These are phyloP conservation scores for Boletus rubropictus DNA, from an alignment of 768 basidiomycete genomes.

Conservation along the genomic window DNA sequence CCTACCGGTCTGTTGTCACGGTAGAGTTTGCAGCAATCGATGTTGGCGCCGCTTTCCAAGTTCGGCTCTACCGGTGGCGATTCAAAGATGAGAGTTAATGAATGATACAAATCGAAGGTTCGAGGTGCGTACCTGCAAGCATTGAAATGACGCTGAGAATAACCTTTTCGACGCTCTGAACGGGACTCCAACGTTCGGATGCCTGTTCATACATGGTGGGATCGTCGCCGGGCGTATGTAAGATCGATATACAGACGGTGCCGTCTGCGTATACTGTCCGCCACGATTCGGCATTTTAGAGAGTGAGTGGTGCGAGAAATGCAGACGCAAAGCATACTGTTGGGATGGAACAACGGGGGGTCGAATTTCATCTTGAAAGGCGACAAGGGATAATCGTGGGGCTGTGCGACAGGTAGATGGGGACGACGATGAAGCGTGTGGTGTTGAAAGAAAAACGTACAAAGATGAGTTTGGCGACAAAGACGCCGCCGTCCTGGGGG, in stretches of 20 bases:
- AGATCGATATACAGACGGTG: constrained; percentile 95
- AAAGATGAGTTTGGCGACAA: constrained; percentile 87
- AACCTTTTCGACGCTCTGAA: constrained; percentile 96
- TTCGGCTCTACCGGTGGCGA: constrained; percentile 68
- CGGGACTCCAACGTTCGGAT: constrained; percentile 97
- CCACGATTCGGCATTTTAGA: too few species aligned
- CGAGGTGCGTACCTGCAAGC: constrained; percentile 68
- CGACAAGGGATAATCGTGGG: constrained; percentile 86
- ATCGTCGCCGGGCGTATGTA: constrained; percentile 91
- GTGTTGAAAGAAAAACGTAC: constrained; percentile 42
- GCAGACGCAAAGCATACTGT: constrained; percentile 52
- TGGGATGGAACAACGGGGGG: constrained; percentile 95
- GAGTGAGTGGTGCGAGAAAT: too few species aligned
- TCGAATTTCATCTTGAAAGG: constrained; percentile 99
- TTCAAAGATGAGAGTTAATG: too few species aligned
- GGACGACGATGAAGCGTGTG: too few species aligned
- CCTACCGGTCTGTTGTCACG: constrained; percentile 70
- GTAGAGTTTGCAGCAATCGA: constrained; percentile 96
- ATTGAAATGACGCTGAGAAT: constrained; percentile 94
- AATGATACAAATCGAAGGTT: background rate
- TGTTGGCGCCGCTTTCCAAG: constrained; percentile 94
- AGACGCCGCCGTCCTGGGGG: constrained; percentile 85
- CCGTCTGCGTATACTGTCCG: constrained; percentile 69
- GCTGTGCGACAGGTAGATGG: background rate
- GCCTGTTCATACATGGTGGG: constrained; percentile 93